Evolutionary conservation across 495 filamentous ascomycete genomes (phyloP).

Genomic region (Penicillium pancosmium): DNA sequence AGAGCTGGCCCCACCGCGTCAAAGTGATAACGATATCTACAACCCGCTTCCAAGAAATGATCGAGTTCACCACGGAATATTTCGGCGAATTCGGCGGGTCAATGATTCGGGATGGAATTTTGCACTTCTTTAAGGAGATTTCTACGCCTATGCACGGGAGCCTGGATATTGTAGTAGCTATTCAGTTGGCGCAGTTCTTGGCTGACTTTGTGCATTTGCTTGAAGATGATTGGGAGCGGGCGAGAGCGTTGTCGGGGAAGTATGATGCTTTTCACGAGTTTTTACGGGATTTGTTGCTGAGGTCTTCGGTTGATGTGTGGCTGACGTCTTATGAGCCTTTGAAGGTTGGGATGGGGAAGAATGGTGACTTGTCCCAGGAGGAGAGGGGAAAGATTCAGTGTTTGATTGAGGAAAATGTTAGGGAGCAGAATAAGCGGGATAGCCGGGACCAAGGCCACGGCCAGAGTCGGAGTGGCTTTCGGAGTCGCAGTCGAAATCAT

Average conservation of each 20-base stretch:
- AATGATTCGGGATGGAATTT: slow-evolving; percentile 16
- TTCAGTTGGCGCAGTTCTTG: slow-evolving; percentile 40
- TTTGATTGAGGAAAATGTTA: neutral
- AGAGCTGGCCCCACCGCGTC: neutral
- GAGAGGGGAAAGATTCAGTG: neutral
- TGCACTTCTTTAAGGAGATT: slow-evolving; percentile 17
- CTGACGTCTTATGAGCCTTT: slow-evolving; percentile 8
- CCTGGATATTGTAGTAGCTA: slow-evolving; percentile 39
- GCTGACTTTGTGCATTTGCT: slow-evolving; percentile 36
- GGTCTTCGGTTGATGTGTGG: slow-evolving; percentile 38
- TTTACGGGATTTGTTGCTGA: slow-evolving; percentile 31
- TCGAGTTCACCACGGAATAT: slow-evolving; percentile 11
- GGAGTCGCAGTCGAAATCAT: neutral
- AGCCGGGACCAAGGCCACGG: neutral
- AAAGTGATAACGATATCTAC: slow-evolving; percentile 18
- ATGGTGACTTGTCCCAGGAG: neutral
- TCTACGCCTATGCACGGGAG: slow-evolving; percentile 21
- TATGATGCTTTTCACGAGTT: slow-evolving; percentile 24
- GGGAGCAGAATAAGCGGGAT: neutral
- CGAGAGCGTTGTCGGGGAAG: slow-evolving; percentile 13
- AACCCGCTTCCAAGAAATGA: slow-evolving; percentile 16
- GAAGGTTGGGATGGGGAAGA: neutral
- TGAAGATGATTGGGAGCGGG: slow-evolving; percentile 10
- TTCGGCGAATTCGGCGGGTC: neutral
- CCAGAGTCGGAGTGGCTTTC: too few relatives aligned